These are phyloP conservation scores for Boletellus sp. DNA, from an alignment of 768 basidiomycete species.

Conservation along the genomic window DNA sequence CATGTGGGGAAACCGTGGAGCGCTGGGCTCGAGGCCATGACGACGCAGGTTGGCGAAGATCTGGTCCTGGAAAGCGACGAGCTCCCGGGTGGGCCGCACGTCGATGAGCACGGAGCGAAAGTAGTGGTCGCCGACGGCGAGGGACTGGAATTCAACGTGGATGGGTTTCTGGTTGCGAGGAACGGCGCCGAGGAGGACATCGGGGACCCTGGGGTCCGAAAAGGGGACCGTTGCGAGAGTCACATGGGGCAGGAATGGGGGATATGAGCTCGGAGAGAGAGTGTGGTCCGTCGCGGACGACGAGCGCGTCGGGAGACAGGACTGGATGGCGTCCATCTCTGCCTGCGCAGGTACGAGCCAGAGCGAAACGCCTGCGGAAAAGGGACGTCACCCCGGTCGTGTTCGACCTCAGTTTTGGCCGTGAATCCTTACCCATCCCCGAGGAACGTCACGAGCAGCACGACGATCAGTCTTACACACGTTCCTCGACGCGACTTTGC, in stretches of 20 bases:
- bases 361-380: constrained; percentile 49
- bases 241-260: constrained; percentile 64
- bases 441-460: too few relatives aligned
- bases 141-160: constrained; percentile 45
- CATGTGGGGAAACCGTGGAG: constrained; percentile 66
- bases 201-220: neutral
- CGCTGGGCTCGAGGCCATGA: constrained; percentile 39
- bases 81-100: constrained; percentile 41
- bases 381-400: neutral
- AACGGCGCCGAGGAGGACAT: constrained; percentile 38
- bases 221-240: constrained; percentile 52
- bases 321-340: constrained; percentile 42
- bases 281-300: constrained; percentile 11
- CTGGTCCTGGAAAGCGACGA: constrained; percentile 46
- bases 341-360: constrained; percentile 65
- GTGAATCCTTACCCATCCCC: constrained; percentile 22
- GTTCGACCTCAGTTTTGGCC: neutral
- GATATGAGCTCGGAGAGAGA: constrained; percentile 46
- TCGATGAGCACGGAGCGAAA: constrained; percentile 68
- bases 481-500: neutral
- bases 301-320: constrained; percentile 43
- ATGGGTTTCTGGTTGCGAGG: constrained; percentile 35
- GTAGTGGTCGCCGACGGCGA: constrained; percentile 59
- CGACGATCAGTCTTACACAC: too few relatives aligned
- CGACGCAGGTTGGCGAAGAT: constrained; percentile 38